Percentiles rank a stretch among this genome's conserved stretches.
Evolutionary conservation across 805 yeast genomes (phyloP).

Genomic region (Cyberlindnera saturnus): DNA sequence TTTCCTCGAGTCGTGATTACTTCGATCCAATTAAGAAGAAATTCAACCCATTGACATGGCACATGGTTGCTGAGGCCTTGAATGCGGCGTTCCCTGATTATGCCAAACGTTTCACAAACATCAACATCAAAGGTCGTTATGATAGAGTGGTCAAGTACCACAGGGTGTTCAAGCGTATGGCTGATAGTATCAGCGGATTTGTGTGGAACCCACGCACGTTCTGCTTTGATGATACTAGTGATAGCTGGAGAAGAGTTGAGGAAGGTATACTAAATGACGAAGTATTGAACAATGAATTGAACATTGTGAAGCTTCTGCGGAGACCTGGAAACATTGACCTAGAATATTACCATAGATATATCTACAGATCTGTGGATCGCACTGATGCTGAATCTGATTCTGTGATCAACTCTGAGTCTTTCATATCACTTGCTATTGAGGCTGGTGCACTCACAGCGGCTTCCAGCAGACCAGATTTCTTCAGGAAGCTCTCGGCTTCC

Average conservation of each 20-base stretch:
- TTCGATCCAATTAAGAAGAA: conserved; percentile 12
- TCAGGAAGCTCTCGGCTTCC: conserved; percentile 7
- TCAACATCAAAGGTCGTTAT: conserved; percentile 24
- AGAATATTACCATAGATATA: conserved; percentile 23
- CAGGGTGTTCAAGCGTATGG: conserved; percentile 20
- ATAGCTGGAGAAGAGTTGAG: conserved; percentile 10
- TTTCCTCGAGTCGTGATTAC: conserved; percentile 14
- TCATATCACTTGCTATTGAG: conserved; percentile 20
- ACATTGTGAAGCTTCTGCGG: conserved; percentile 16
- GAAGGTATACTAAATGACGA: conserved; percentile 11
- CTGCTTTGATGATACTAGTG: conserved; percentile 14
- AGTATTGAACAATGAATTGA: conserved; percentile 11
- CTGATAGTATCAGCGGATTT: conserved; percentile 16
- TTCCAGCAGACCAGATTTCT: conserved; percentile 9
- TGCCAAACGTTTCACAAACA: conserved; percentile 23
- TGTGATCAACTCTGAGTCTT: conserved; percentile 16
- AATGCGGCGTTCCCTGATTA: conserved; percentile 22
- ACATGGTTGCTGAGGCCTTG: conserved; percentile 21
- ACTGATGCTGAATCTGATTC: conserved; percentile 11
- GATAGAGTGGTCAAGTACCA: conserved; percentile 24
- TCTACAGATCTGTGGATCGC: conserved; percentile 8
- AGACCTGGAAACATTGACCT: conserved; percentile 23
- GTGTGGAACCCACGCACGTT: conserved; percentile 19
- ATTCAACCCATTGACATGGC: conserved; percentile 20
- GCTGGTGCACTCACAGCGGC: conserved; percentile 17